Percentiles rank a stretch among this genome's conserved stretches.
Evolutionary conservation across 805 yeast species (phyloP).

Genomic region (Grigorovia transvaalensis): DNA sequence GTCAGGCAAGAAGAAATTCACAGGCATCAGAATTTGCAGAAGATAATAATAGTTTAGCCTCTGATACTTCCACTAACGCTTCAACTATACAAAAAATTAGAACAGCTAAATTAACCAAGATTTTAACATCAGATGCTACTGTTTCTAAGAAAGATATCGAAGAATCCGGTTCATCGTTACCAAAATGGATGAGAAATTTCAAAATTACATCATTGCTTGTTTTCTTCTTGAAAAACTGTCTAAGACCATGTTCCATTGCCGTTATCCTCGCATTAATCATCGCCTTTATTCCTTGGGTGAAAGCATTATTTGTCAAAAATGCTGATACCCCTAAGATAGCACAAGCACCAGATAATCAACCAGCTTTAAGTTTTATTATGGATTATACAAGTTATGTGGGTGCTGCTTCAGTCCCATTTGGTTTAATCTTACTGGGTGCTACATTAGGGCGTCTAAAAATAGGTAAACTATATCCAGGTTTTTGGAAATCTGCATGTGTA

Average conservation of each 20-base stretch:
- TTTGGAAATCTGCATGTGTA: conserved; percentile 51
- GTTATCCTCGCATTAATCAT: conserved; percentile 53
- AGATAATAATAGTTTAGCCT: not conserved
- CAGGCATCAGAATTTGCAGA: not conserved
- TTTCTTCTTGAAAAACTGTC: conserved; percentile 41
- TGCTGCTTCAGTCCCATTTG: conserved; percentile 83
- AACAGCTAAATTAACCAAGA: conserved; percentile 22
- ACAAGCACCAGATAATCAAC: conserved; percentile 76
- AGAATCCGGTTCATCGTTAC: conserved; percentile 23
- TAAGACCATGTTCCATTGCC: conserved; percentile 65
- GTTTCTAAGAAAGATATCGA: conserved; percentile 24
- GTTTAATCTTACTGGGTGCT: conserved; percentile 75
- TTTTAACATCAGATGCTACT: conserved; percentile 28
- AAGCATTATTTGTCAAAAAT: conserved; percentile 55
- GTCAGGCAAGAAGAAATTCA: conserved; percentile 18
- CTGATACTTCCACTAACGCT: not conserved
- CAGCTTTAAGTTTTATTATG: conserved; percentile 79
- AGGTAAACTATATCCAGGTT: conserved; percentile 52
- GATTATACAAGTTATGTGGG: conserved; percentile 75
- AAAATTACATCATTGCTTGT: conserved; percentile 21
- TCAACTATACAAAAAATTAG: conserved; percentile 10
- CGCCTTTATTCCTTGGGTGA: conserved; percentile 82
- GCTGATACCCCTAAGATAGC: conserved; percentile 38
- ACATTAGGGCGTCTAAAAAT: conserved; percentile 71
- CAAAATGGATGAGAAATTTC: conserved; percentile 19